A percentile compares a stretch with the other conserved stretches of the same genome.
Evolutionary conservation across 352 stramenopile genomes (phyloP).

Genomic region (Pythium coloratum): DNA sequence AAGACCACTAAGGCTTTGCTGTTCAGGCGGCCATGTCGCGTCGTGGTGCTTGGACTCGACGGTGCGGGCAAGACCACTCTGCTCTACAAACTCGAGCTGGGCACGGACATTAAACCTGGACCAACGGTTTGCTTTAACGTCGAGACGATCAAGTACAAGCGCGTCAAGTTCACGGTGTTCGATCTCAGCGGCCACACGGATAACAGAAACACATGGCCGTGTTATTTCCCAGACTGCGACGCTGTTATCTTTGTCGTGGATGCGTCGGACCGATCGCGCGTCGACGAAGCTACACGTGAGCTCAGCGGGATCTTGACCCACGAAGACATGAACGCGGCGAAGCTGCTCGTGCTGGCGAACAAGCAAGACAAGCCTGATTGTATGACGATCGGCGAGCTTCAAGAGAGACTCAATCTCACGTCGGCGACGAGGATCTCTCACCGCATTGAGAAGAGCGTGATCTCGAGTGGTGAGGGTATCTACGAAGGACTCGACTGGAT

Average conservation of each 20-base stretch:
- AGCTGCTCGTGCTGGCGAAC: constrained; percentile 47
- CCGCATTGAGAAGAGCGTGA: constrained; percentile 1
- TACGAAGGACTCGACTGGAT: constrained; percentile 28
- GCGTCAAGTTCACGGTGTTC: constrained; percentile 50
- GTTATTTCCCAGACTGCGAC: constrained; percentile 52
- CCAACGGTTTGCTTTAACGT: constrained; percentile 64
- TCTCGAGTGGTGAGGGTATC: constrained; percentile 5
- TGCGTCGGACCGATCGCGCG: constrained; percentile 32
- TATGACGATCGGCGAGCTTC: constrained; percentile 30
- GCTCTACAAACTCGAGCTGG: constrained; percentile 66
- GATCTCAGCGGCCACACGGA: constrained; percentile 57
- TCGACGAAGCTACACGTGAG: constrained; percentile 29
- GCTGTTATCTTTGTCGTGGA: constrained; percentile 74
- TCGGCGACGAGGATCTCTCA: background rate
- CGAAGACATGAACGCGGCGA: constrained; percentile 17
- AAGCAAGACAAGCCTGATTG: constrained; percentile 41
- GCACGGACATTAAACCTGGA: constrained; percentile 43
- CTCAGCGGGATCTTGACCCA: constrained; percentile 27
- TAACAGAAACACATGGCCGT: constrained; percentile 48
- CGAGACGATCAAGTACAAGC: constrained; percentile 35
- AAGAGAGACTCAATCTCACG: constrained; percentile 17
- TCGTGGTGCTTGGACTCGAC: constrained; percentile 90
- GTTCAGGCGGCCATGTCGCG: background rate
- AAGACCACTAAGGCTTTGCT: background rate
- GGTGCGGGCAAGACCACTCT: constrained; percentile 94